phyloP scores from a whole-genome alignment of 257 asterid genomes.

The Scutellaria baicalensis region DNA sequence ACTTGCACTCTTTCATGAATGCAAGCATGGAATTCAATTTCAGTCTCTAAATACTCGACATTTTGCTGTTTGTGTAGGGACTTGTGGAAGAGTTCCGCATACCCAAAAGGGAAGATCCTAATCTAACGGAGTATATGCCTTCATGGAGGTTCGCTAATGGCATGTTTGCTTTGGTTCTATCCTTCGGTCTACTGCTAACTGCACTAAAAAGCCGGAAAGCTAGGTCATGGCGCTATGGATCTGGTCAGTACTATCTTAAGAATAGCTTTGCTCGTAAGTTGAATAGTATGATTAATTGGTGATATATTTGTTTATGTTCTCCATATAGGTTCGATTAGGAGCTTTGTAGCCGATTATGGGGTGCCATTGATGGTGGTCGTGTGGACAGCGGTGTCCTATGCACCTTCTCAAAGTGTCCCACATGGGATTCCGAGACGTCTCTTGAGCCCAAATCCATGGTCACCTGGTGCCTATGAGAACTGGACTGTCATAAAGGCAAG shows the following conservation, averaged over 20 bases:
- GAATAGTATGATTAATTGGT: neutral
- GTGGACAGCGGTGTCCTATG: slow-evolving; percentile 81
- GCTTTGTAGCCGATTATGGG: slow-evolving; percentile 88
- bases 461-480: slow-evolving; percentile 79
- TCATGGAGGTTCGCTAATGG: slow-evolving; percentile 94
- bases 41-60: neutral
- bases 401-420: slow-evolving; percentile 72
- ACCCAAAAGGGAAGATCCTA: slow-evolving; percentile 52
- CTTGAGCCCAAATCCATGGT: slow-evolving; percentile 94
- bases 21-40: no score
- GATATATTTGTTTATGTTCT: neutral
- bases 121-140: slow-evolving; percentile 38
- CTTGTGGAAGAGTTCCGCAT: slow-evolving; percentile 80
- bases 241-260: slow-evolving; percentile 38
- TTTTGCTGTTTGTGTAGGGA: slow-evolving; percentile 38
- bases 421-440: slow-evolving; percentile 87
- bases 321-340: slow-evolving; percentile 74
- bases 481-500: slow-evolving; percentile 90
- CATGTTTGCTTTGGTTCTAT: slow-evolving; percentile 75
- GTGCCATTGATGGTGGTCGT: slow-evolving; percentile 91
- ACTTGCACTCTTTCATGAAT: neutral
- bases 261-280: neutral
- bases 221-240: slow-evolving; percentile 83
- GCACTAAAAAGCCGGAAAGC: slow-evolving; percentile 83
- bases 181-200: slow-evolving; percentile 69